Conservation (phyloP, 352 stramenopile species). For the Pythium monospermum region DNA sequence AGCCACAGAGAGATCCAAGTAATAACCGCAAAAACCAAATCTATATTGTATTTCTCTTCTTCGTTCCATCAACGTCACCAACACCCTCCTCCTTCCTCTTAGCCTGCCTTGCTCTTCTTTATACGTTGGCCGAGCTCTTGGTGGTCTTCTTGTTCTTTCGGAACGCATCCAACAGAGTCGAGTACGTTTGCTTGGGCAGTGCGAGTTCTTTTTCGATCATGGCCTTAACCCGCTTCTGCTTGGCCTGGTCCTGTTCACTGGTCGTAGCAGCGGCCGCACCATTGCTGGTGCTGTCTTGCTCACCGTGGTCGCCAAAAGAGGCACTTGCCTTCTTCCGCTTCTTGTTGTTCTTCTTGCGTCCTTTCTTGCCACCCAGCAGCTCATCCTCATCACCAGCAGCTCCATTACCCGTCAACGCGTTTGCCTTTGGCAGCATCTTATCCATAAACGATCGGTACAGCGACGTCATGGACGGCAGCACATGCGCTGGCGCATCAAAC, state of each 20-base stretch:
- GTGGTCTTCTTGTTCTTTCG: slow-evolving; percentile 42
- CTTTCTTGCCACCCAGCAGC: slow-evolving; percentile 39
- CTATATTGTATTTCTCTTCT: slow-evolving; percentile 35
- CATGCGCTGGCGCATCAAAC: slow-evolving; percentile 78
- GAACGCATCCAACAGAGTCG: slow-evolving; percentile 61
- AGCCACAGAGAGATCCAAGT: not conserved
- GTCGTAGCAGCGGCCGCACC: not conserved
- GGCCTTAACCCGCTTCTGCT: slow-evolving; percentile 57
- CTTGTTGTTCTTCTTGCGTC: slow-evolving; percentile 47
- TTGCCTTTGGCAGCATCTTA: slow-evolving; percentile 74
- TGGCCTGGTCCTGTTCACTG: slow-evolving; percentile 7
- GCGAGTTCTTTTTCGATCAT: slow-evolving; percentile 66
- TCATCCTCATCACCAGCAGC: slow-evolving; percentile 10
- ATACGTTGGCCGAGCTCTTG: too few species aligned
- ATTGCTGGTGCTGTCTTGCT: too few species aligned
- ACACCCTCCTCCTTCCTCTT: too few species aligned
- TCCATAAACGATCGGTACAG: slow-evolving; percentile 87
- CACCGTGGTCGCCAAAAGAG: slow-evolving; percentile 12
- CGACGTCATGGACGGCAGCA: slow-evolving; percentile 76
- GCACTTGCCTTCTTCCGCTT: slow-evolving; percentile 25
- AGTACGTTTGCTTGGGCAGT: slow-evolving; percentile 65
- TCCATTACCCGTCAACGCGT: slow-evolving; percentile 8
- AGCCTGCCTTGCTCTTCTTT: slow-evolving; percentile 8
- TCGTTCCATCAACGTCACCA: too few species aligned
- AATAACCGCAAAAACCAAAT: slow-evolving; percentile 16